Percentiles rank a stretch among this genome's conserved stretches.
phyloP scores from a whole-genome alignment of 2,329 filamentous ascomycete species.

The Colletotrichum liaoningense region DNA sequence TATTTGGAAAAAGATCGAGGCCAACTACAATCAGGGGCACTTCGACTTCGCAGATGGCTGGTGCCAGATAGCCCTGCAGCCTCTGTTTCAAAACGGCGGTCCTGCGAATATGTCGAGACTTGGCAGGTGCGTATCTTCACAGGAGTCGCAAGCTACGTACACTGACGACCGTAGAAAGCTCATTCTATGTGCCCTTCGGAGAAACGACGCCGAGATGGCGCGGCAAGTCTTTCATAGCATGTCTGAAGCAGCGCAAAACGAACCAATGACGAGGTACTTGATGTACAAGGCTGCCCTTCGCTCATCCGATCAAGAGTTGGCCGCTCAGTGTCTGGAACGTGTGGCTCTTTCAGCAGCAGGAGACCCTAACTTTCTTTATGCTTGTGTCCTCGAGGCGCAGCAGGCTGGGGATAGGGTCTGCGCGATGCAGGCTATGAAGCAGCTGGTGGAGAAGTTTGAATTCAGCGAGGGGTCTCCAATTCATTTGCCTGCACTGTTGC shows the following conservation, averaged over 20 bases:
- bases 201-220: constrained; percentile 65
- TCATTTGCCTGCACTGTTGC: constrained; percentile 51
- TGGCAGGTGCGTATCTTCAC: constrained; percentile 60
- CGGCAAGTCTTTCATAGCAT: constrained; percentile 68
- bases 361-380: constrained; percentile 76
- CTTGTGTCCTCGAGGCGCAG: constrained; percentile 83
- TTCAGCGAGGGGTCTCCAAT: constrained; percentile 35
- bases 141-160: background rate
- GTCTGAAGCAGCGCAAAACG: constrained; percentile 65
- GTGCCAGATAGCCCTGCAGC: constrained; percentile 77
- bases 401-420: constrained; percentile 70
- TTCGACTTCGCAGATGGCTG: constrained; percentile 71
- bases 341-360: constrained; percentile 65
- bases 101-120: constrained; percentile 76
- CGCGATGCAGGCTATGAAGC: constrained; percentile 54
- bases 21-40: constrained; percentile 62
- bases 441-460: constrained; percentile 44
- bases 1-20: constrained; percentile 84
- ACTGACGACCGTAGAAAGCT: constrained; percentile 69
- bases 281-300: constrained; percentile 79
- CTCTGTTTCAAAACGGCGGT: constrained; percentile 74
- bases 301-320: constrained; percentile 66
- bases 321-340: constrained; percentile 71
- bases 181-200: constrained; percentile 75
- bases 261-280: constrained; percentile 77